These are phyloP conservation scores for Striga hermonthica DNA, from an alignment of 305 asterid genomes.

Conservation along the genomic window DNA sequence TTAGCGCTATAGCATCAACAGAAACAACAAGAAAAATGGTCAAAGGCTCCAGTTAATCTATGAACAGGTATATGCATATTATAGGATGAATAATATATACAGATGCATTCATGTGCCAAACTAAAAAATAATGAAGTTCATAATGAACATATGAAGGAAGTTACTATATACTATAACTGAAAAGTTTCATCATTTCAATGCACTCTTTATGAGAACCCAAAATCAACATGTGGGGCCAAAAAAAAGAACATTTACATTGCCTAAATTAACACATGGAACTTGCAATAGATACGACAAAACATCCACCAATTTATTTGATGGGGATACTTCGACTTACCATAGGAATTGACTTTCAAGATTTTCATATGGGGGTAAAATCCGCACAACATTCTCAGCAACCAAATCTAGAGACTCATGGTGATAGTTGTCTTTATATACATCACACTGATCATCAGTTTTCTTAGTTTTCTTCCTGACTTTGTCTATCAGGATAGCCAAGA, in stretches of 20 bases:
- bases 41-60: constrained; percentile 25
- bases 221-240: neutral
- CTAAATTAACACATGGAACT: constrained; percentile 16
- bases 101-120: constrained; percentile 18
- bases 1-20: constrained; percentile 12
- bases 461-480: constrained; percentile 64
- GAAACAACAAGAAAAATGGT: constrained; percentile 4
- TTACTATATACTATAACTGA: constrained; percentile 15
- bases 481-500: constrained; percentile 73
- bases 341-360: constrained; percentile 53
- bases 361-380: constrained; percentile 54
- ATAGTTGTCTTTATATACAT: constrained; percentile 42
- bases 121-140: constrained; percentile 14
- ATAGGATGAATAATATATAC: constrained; percentile 19
- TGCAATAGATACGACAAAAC: constrained; percentile 20
- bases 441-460: constrained; percentile 39
- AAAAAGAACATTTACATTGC: constrained; percentile 6
- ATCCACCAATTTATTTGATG: constrained; percentile 18
- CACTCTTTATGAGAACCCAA: constrained; percentile 8
- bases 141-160: constrained; percentile 19
- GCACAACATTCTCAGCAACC: constrained; percentile 57
- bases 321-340: constrained; percentile 51
- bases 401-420: constrained; percentile 76
- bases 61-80: constrained; percentile 12
- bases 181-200: constrained; percentile 22